Conservation (phyloP, 2,329 filamentous ascomycete genomes). For the Gnomoniopsis smithogilvyi region DNA sequence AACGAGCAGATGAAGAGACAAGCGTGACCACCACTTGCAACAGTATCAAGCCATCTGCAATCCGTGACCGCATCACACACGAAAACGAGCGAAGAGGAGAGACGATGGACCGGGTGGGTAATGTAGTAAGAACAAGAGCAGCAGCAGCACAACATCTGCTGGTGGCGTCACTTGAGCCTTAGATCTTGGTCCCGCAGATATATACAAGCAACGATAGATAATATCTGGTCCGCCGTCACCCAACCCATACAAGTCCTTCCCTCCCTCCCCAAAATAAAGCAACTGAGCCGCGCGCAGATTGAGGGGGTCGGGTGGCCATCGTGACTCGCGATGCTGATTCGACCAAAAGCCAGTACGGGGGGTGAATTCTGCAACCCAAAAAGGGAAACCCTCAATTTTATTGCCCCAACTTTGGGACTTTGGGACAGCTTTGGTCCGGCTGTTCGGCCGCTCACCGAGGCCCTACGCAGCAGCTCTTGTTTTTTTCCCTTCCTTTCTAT, state of each 20-base stretch:
- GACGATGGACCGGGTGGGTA: background rate
- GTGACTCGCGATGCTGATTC: background rate
- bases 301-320: background rate
- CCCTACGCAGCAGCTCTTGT: no score
- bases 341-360: background rate
- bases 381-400: background rate
- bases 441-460: no score
- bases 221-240: background rate
- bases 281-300: background rate
- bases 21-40: background rate
- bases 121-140: background rate
- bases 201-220: background rate
- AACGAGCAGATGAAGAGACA: background rate
- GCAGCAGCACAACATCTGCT: background rate
- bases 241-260: background rate
- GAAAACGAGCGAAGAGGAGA: background rate
- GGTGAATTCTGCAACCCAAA: background rate
- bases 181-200: background rate
- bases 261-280: background rate
- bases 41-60: background rate
- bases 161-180: slow-evolving; percentile 6
- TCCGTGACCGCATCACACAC: background rate
- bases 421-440: no score
- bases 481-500: no score
- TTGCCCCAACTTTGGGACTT: no score